phyloP scores from a whole-genome alignment of 495 filamentous ascomycete genomes.

The Sphaerosporella brunnea region DNA sequence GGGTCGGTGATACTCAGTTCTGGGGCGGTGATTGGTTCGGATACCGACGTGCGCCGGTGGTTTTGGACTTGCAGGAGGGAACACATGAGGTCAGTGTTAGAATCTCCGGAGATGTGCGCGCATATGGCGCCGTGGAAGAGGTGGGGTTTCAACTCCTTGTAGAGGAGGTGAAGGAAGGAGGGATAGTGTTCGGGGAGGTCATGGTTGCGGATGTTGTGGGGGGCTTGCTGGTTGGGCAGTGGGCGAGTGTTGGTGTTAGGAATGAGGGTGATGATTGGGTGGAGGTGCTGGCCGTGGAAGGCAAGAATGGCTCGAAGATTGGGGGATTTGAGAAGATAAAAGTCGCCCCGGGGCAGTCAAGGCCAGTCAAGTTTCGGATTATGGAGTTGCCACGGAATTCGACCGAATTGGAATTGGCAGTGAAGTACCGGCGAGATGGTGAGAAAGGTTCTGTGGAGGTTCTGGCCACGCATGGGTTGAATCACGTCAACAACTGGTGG shows the following conservation, averaged over 20 bases:
- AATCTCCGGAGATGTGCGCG: slow-evolving; percentile 37
- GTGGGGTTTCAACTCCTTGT: slow-evolving; percentile 28
- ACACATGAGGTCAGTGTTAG: slow-evolving; percentile 36
- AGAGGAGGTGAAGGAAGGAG: slow-evolving; percentile 11
- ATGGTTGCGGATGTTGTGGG: slow-evolving; percentile 35
- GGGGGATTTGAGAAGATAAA: slow-evolving; percentile 19
- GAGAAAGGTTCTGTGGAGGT: neutral
- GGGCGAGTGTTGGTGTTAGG: slow-evolving; percentile 34
- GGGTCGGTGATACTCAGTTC: neutral
- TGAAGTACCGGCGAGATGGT: slow-evolving; percentile 6
- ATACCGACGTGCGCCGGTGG: slow-evolving; percentile 11
- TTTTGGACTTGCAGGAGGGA: slow-evolving; percentile 35
- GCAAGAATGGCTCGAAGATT: slow-evolving; percentile 14
- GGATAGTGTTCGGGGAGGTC: slow-evolving; percentile 24
- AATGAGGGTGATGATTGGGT: slow-evolving; percentile 30
- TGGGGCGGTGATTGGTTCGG: neutral
- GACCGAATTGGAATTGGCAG: neutral
- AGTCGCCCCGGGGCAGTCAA: slow-evolving; percentile 31
- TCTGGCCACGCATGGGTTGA: neutral
- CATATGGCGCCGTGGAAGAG: slow-evolving; percentile 33
- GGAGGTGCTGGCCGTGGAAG: slow-evolving; percentile 26
- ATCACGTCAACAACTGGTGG: slow-evolving; percentile 3
- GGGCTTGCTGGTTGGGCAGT: slow-evolving; percentile 30
- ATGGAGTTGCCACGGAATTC: slow-evolving; percentile 11
- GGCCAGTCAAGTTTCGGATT: slow-evolving; percentile 27